These are phyloP conservation scores for Penicillium diatomitis DNA, from an alignment of 495 filamentous ascomycete genomes.

Conservation along the genomic window DNA sequence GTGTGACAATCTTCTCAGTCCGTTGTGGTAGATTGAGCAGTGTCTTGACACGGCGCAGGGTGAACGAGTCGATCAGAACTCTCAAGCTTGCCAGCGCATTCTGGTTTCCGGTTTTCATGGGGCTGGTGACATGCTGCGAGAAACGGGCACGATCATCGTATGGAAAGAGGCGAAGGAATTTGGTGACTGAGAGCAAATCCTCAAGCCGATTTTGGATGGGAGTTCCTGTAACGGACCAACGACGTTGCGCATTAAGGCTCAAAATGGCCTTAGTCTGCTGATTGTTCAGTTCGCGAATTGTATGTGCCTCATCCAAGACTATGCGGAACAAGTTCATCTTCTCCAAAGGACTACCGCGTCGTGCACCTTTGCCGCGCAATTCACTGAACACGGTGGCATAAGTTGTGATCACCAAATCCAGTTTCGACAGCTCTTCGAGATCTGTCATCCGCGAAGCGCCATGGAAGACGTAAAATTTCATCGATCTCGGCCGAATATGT, in stretches of 20 bases:
- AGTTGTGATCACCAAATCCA: conserved; percentile 83
- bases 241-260: conserved; percentile 66
- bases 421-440: conserved; percentile 55
- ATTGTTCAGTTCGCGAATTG: conserved; percentile 77
- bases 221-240: conserved; percentile 94
- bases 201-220: conserved; percentile 88
- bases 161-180: conserved; percentile 76
- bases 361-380: conserved; percentile 50
- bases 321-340: conserved; percentile 86
- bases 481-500: conserved; percentile 54
- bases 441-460: conserved; percentile 63
- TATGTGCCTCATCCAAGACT: conserved; percentile 92
- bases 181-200: conserved; percentile 82
- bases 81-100: conserved; percentile 77
- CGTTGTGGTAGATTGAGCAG: conserved; percentile 73
- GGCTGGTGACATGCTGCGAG: conserved; percentile 63
- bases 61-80: conserved; percentile 86
- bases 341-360: conserved; percentile 57
- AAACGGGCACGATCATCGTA: conserved; percentile 76
- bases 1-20: conserved; percentile 55
- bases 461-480: conserved; percentile 76
- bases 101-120: conserved; percentile 69
- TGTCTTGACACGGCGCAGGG: conserved; percentile 86
- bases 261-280: conserved; percentile 77
- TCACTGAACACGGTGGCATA: conserved; percentile 84